Conservation (phyloP, 805 yeast genomes). For the Torulaspora microellipsoides region DNA sequence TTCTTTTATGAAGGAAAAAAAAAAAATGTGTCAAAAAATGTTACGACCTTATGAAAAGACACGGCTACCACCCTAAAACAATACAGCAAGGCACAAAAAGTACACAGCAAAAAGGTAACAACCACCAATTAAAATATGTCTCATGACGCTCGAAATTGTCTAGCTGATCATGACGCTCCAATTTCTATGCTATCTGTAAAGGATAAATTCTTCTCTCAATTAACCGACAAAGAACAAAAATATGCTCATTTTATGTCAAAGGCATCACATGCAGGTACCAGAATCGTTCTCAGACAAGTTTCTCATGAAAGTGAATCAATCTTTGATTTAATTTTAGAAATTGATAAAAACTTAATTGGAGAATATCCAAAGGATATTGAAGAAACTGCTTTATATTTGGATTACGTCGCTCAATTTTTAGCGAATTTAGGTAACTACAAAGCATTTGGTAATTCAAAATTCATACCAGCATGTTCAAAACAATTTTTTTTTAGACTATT, state of each 20-base stretch:
- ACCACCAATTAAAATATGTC: too few species aligned
- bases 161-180: slow-evolving; percentile 65
- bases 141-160: slow-evolving; percentile 17
- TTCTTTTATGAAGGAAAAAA: too few species aligned
- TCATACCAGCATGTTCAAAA: slow-evolving; percentile 58
- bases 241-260: slow-evolving; percentile 82
- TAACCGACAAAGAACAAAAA: slow-evolving; percentile 54
- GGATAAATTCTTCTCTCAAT: slow-evolving; percentile 55
- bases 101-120: too few species aligned
- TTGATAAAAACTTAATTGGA: slow-evolving; percentile 50
- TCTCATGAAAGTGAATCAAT: slow-evolving; percentile 76
- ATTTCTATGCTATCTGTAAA: slow-evolving; percentile 61
- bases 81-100: too few species aligned
- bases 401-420: slow-evolving; percentile 71
- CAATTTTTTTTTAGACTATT: slow-evolving; percentile 42
- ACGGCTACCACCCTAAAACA: too few species aligned
- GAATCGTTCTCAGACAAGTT: slow-evolving; percentile 75
- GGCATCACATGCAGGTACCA: slow-evolving; percentile 80
- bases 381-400: slow-evolving; percentile 46
- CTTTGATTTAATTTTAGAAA: slow-evolving; percentile 59
- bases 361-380: slow-evolving; percentile 39
- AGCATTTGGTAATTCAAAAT: slow-evolving; percentile 85
- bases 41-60: not conserved
- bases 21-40: not conserved
- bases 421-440: slow-evolving; percentile 75